Base-by-base conservation (phyloP, 768 basidiomycete genomes). In the Ramaria rubella region DNA sequence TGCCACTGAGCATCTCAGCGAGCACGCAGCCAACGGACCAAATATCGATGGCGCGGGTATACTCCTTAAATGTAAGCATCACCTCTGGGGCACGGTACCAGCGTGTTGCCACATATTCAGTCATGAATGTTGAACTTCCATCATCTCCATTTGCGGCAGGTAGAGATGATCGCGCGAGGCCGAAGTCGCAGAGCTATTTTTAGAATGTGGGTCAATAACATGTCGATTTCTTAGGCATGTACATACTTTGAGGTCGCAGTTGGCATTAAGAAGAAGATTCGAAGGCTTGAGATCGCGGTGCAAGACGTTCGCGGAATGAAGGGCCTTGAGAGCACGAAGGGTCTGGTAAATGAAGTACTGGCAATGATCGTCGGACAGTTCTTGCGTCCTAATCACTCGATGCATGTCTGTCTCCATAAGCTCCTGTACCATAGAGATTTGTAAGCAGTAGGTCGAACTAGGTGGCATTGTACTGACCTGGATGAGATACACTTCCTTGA, bases 31-130 rank as follows among this genome's bases (percentile, higher is more conserved):
- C 89, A 30, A 90, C 86, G 9, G 87, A 88, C 89, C 89, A 91
- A 19, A 91, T 79, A 63, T 91, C 89, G 60, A 91, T 90, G n/a
- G 89, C 88, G 81, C 84, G 58, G 51, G 94, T 95, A 73, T 99
- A 99, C 69, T 96, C 89, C 69, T 96, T 95, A 79, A 97, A 98
- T 9, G 94, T 96, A 51, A 99, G 79, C 96, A 99, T 99, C 74
- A 99, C 94, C 70, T 99, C 96, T 0, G 96, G 96, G 0, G 96
- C 96, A 34, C 96, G 85, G 67, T 98, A 99, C 96, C 96, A 99
- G 63, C 96, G 79, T 24, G 96, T 98, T 2, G 96, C 95, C 49
- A 99, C 96, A 66, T 94, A 95, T 83, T 93, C 90, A 1, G 92
- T 95, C 92, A 94, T 93, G 74, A 93, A 94, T 3, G 73, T 73